phyloP scores from a whole-genome alignment of 371 early-diverging fungal genomes.

The Sporodiniella umbellata region DNA sequence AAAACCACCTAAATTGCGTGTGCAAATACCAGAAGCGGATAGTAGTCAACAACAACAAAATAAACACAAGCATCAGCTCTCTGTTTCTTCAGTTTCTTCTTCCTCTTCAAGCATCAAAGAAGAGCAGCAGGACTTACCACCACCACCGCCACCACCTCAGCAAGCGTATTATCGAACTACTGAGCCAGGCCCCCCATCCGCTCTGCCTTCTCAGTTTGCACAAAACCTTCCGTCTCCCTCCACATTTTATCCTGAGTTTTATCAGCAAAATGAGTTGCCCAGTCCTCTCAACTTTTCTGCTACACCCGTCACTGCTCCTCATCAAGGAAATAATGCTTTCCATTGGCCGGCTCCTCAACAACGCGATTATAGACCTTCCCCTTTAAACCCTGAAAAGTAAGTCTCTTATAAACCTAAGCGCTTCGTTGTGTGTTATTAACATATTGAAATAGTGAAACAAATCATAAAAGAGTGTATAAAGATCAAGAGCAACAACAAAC shows the following conservation, averaged over 20 bases:
- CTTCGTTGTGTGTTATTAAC: background rate
- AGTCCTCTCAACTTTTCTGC: constrained; percentile 64
- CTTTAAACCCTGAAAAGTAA: constrained; percentile 18
- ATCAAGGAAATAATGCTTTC: constrained; percentile 47
- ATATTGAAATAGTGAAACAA: constrained; percentile 1
- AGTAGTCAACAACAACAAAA: constrained; percentile 13
- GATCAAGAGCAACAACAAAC: constrained; percentile 1
- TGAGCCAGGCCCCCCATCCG: constrained; percentile 42
- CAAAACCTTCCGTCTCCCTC: constrained; percentile 77
- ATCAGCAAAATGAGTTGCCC: constrained; percentile 61
- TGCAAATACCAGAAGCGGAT: constrained; percentile 46
- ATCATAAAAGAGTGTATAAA: constrained; percentile 1
- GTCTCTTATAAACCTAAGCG: background rate
- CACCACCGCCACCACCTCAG: constrained; percentile 3
- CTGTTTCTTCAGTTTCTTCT: constrained; percentile 25
- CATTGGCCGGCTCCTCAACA: constrained; percentile 54
- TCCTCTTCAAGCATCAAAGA: constrained; percentile 8
- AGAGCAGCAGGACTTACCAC: constrained; percentile 7
- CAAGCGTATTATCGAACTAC: constrained; percentile 4
- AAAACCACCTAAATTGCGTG: constrained; percentile 48
- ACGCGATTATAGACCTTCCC: constrained; percentile 31
- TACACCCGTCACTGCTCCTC: constrained; percentile 49
- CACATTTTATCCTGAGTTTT: constrained; percentile 75
- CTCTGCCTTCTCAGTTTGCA: constrained; percentile 71
- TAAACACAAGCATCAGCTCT: constrained; percentile 18